phyloP scores from a whole-genome alignment of 2,329 filamentous ascomycete genomes.

The Nothophoma quercina region DNA sequence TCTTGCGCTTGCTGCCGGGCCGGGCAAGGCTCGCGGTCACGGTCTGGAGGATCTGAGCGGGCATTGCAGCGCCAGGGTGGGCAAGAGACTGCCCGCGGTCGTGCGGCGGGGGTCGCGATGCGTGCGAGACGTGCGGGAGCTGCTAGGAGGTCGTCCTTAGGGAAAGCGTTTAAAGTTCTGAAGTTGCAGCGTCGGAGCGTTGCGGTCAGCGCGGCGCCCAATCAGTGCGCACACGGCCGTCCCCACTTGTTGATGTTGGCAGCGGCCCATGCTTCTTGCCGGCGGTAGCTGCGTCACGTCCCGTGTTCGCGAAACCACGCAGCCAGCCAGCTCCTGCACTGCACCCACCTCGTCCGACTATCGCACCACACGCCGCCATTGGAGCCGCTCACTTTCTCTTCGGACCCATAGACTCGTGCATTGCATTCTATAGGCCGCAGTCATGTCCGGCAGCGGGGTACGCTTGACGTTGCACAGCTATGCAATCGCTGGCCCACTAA shows the following conservation, averaged over 20 bases:
- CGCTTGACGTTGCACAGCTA: constrained; percentile 24
- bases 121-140: constrained; percentile 8
- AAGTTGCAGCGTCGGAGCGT: neutral
- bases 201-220: neutral
- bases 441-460: constrained; percentile 65
- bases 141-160: neutral
- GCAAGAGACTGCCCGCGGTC: constrained; percentile 41
- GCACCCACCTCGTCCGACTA: constrained; percentile 12
- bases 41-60: constrained; percentile 53
- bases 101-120: constrained; percentile 21
- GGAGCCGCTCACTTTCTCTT: constrained; percentile 1
- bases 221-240: neutral
- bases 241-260: neutral
- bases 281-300: constrained; percentile 32
- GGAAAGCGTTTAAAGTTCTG: constrained; percentile 10
- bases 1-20: constrained; percentile 44
- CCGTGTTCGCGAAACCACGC: constrained; percentile 13
- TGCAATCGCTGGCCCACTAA: constrained; percentile 25
- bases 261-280: constrained; percentile 18
- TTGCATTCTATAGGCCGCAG: constrained; percentile 30
- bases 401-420: constrained; percentile 1
- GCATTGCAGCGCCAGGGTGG: constrained; percentile 50
- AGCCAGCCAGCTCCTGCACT: constrained; percentile 2
- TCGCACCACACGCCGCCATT: constrained; percentile 3
- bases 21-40: constrained; percentile 46